Evolutionary conservation across 345 rosid species (phyloP), one percentile per base, ranked within the genome.

Genomic region (Citrus inodora): DNA sequence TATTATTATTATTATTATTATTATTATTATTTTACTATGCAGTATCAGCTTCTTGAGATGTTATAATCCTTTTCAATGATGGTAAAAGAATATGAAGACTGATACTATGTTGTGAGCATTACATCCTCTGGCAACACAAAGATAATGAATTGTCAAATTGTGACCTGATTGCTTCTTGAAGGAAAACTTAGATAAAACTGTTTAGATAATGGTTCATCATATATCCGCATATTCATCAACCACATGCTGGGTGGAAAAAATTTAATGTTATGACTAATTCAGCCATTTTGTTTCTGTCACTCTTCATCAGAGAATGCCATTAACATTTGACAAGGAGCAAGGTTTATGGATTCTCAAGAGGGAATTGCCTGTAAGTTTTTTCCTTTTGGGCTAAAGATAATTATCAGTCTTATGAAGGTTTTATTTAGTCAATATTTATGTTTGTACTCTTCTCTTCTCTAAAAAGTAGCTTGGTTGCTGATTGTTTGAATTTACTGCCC

Each of bases 281-380:
- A 2, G 5, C 35, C 42, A 40, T 63, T 71, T n/a, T 68, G 40
- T 53, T 53, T 32, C 35, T 67, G 64, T 30, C 24, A 14, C 14
- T 33, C 46, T 78, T 67, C 37, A 30, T 78, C 87, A 93, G 98
- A 88, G 91, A 89, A 80, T 93, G 38, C 95, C 98, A 73, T 83
- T 96, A 77, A 87, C 75, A 71, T 84, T 87, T 80, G 87, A 96
- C 59, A 60, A 86, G 80, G 84, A 84, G 68, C 84, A 78, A 48
- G 89, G 94, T 21, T 64, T 80, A 55, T 96, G 99, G 99, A 86
- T 69, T 82, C 88, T 92, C 40, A 35, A 78, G 81, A 91, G 86
- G 86, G 95, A 94, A 83, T 59, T 96, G 72, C 87, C 93, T 53
- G 99, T 91, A 80, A 86, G 93, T 81, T 67, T 56, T 7, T 69